Conservation (phyloP, 768 basidiomycete genomes). For the Arthromyces matolae region DNA sequence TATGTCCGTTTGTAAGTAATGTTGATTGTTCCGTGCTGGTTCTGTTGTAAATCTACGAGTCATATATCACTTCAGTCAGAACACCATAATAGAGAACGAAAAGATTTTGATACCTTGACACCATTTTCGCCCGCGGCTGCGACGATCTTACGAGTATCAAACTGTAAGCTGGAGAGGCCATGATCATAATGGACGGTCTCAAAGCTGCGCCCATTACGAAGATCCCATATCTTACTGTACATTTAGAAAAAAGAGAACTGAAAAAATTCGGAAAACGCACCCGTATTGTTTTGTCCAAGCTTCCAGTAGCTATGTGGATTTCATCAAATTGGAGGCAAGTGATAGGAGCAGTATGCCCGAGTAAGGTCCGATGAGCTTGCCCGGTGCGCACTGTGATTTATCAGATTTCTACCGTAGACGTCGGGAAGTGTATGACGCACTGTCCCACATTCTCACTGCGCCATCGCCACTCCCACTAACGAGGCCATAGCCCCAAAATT, state of each 20-base stretch:
- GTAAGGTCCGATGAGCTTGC: conserved; percentile 88
- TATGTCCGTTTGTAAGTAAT: conserved; percentile 90
- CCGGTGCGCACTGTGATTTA: conserved; percentile 83
- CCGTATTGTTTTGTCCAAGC: conserved; percentile 88
- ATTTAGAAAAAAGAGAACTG: conserved; percentile 1
- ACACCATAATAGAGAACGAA: background rate
- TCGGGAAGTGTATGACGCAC: conserved; percentile 48
- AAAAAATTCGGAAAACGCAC: conserved; percentile 40
- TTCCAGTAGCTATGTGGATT: conserved; percentile 87
- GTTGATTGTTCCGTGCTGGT: conserved; percentile 87
- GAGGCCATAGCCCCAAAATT: conserved; percentile 98
- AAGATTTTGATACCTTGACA: conserved; percentile 58
- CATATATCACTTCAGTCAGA: no score
- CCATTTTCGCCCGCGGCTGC: conserved; percentile 93
- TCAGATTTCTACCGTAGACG: background rate
- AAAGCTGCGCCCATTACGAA: conserved; percentile 81
- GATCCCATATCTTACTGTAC: conserved; percentile 84
- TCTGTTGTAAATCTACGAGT: conserved; percentile 84
- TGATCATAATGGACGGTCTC: conserved; percentile 91
- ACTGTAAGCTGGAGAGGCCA: conserved; percentile 87
- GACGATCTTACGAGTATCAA: conserved; percentile 90
- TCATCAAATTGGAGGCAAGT: conserved; percentile 97
- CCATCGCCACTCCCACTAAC: conserved; percentile 97
- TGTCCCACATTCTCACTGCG: conserved; percentile 99
- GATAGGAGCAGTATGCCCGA: conserved; percentile 91